Evolutionary conservation across 1,284 basidiomycete species (phyloP).

Genomic region (Boletellus sp.): DNA sequence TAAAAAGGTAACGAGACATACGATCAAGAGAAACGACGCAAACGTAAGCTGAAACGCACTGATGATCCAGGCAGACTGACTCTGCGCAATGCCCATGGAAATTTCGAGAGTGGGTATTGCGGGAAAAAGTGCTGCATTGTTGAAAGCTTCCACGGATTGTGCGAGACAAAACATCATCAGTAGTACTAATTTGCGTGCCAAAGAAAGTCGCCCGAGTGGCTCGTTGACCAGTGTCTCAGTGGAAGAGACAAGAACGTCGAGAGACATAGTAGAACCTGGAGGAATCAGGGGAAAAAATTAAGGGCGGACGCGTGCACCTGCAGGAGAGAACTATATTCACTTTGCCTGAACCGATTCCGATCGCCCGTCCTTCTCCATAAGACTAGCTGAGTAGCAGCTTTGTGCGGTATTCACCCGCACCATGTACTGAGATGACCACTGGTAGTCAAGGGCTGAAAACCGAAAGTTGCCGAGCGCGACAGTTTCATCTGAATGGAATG

Average conservation of each 20-base stretch:
- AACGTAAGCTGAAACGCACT: conserved; percentile 44
- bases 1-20: conserved; percentile 25
- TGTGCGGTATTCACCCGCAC: not conserved
- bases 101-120: conserved; percentile 35
- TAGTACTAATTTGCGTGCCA: conserved; percentile 32
- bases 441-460: not conserved
- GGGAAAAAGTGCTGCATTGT: conserved; percentile 46
- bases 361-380: conserved; percentile 3
- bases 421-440: not conserved
- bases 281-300: not conserved
- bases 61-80: conserved; percentile 38
- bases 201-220: conserved; percentile 14
- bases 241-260: conserved; percentile 9
- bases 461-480: not conserved
- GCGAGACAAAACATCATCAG: conserved; percentile 45
- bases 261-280: conserved; percentile 11
- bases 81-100: conserved; percentile 56
- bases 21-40: conserved; percentile 40
- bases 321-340: not conserved
- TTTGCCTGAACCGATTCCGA: conserved; percentile 2
- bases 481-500: not conserved
- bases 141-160: conserved; percentile 47
- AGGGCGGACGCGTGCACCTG: conserved; percentile 1
- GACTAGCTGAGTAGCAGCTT: not conserved
- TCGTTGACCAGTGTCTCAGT: conserved; percentile 25